Percentiles rank a stretch among this genome's conserved stretches.
phyloP scores from a whole-genome alignment of 345 rosid species.

The Punica granatum region DNA sequence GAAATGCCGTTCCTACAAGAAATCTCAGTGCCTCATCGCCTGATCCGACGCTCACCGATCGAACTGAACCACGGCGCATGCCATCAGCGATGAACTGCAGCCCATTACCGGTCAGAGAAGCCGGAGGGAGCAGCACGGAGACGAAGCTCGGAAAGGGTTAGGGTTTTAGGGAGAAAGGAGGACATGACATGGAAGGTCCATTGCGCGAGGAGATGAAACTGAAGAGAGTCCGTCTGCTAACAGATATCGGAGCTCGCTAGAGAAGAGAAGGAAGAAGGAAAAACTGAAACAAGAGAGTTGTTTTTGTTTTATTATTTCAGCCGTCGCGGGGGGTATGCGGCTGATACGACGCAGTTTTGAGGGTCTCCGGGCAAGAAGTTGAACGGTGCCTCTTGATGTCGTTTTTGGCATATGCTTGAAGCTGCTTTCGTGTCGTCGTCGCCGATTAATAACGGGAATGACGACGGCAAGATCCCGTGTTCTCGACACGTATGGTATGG shows the following conservation, averaged over 20 bases:
- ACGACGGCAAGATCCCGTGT: not conserved
- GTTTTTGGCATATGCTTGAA: no score
- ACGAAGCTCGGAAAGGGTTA: not conserved
- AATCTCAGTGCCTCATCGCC: slow-evolving; percentile 1
- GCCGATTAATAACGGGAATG: no score
- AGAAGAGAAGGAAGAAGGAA: no score
- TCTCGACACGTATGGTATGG: no score
- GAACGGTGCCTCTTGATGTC: not conserved
- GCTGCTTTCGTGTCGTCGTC: no score
- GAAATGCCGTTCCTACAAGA: not conserved
- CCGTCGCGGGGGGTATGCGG: not conserved
- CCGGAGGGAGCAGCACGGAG: not conserved
- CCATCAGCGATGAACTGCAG: not conserved
- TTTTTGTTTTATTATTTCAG: not conserved
- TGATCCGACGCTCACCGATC: slow-evolving; percentile 19
- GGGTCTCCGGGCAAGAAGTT: not conserved
- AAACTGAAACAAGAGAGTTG: not conserved
- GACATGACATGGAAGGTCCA: not conserved
- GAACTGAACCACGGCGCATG: not conserved
- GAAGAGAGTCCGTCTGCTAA: not conserved
- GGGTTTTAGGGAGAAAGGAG: not conserved
- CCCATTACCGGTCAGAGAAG: not conserved
- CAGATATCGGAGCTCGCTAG: not conserved
- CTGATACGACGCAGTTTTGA: not conserved
- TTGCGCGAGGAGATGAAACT: not conserved